phyloP scores from a whole-genome alignment of 2,329 filamentous ascomycete species.

The Chaetothyriales sp. region DNA sequence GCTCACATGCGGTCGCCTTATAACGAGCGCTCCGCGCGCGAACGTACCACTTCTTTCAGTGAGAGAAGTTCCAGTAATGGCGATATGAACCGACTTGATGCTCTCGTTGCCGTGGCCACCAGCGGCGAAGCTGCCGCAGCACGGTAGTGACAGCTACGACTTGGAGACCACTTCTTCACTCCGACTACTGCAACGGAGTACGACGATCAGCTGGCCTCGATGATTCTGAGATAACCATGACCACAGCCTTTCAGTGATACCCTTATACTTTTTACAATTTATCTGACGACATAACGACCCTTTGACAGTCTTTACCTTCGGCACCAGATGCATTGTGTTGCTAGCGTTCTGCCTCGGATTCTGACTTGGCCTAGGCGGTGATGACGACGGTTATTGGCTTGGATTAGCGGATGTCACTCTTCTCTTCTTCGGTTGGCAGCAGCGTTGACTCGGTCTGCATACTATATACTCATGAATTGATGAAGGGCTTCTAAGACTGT shows the following conservation, averaged over 20 bases:
- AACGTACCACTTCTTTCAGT: constrained; percentile 7
- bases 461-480: background rate
- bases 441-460: background rate
- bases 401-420: background rate
- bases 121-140: constrained; percentile 26
- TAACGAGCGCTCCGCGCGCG: constrained; percentile 6
- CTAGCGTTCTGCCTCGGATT: background rate
- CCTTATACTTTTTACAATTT: background rate
- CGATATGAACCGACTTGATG: constrained; percentile 36
- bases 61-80: constrained; percentile 17
- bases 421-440: background rate
- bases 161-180: background rate
- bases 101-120: constrained; percentile 37
- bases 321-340: background rate
- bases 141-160: background rate
- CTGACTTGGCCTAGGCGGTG: background rate
- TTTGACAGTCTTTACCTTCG: background rate
- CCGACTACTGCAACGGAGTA: background rate
- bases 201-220: background rate
- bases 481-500: background rate
- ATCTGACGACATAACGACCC: background rate
- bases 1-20: constrained; percentile 3
- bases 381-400: background rate
- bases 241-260: background rate
- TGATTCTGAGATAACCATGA: background rate